Base-by-base conservation (phyloP, 176 grass and related monocot genomes). In the Eragrostis curvula region DNA sequence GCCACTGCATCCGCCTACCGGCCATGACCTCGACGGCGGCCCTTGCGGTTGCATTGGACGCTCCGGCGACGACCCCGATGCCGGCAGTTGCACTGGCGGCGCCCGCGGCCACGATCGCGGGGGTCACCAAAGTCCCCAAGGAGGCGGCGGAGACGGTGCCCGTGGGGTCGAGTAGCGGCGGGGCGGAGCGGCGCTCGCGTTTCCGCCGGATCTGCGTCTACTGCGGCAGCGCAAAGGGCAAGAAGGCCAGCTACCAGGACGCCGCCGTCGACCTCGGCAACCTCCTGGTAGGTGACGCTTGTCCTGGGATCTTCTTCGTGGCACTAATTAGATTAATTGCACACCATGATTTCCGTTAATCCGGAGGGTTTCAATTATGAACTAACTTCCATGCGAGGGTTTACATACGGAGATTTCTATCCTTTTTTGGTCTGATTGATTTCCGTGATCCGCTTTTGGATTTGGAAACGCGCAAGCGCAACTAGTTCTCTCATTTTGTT, bases 201-300 rank as follows among this genome's bases (percentile, higher is more conserved):
- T 99, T 99, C 71, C 68, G 83, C 0, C 90, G 91, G 91, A 99
- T 99, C 81, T 99, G 97, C 83, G 97, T 99, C 64, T 99, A 90
- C 85, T 99, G 97, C 76, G 97, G 97, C 66, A 96, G 89, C 84
- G 89, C 91, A 36, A 90, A 85, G 79, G 97, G 97, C 10, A 90
- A 69, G 16, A 99, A 96, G 72, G 6, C 79, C 55, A 94, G 85
- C 43, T 99, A 99, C 85, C 93, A 96, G 86, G 77, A 94, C 50
- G 97, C 97, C 55, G 93, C 93, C 57, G 45, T 99, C 66, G 82
- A 96, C 12, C 91, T 99, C 77, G 97, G 93, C 53, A 88, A 90
- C 57, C 85, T 96, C 74, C 73, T 99, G 96, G 96, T 98, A 91
- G 64, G 21, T 3, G 8, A 11, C 21, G 9, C 32, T 36, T 36